Percentiles rank a stretch among this genome's conserved stretches.
Conservation (phyloP, 2,329 filamentous ascomycete species). For the Colletotrichum tropicale region DNA sequence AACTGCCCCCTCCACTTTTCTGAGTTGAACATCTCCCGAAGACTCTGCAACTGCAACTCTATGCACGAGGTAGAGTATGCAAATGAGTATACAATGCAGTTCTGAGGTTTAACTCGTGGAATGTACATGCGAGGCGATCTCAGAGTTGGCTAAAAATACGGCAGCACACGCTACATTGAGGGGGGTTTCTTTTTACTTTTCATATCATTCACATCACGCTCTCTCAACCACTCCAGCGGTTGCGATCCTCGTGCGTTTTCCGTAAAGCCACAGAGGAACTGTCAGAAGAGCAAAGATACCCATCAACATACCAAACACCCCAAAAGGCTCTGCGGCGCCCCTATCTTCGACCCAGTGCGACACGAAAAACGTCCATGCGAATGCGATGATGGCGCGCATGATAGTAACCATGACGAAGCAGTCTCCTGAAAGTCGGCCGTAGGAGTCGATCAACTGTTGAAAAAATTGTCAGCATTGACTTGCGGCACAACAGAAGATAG, state of each 20-base stretch:
- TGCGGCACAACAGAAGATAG: too few species aligned
- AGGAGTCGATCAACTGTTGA: constrained; percentile 57
- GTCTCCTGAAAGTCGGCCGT: constrained; percentile 49
- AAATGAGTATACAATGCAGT: background rate
- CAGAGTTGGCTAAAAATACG: background rate
- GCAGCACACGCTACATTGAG: background rate
- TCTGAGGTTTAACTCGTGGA: background rate
- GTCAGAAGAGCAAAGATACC: constrained; percentile 47
- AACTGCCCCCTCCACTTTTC: background rate
- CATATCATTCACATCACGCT: background rate
- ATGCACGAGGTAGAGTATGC: background rate
- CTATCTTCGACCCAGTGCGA: constrained; percentile 47
- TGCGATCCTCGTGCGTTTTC: constrained; percentile 41
- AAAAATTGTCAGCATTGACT: too few species aligned
- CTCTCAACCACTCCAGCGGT: constrained; percentile 21
- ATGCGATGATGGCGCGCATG: constrained; percentile 51
- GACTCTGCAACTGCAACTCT: background rate
- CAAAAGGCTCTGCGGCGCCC: constrained; percentile 54
- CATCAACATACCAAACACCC: constrained; percentile 57
- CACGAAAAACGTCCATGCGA: constrained; percentile 60
- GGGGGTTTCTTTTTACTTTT: background rate
- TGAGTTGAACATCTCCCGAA: background rate
- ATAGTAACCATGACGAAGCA: constrained; percentile 59
- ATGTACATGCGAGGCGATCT: background rate
- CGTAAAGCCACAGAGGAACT: constrained; percentile 36